Evolutionary conservation across 495 filamentous ascomycete species (phyloP).

Genomic region (Friedmanniomyces endolithicus): DNA sequence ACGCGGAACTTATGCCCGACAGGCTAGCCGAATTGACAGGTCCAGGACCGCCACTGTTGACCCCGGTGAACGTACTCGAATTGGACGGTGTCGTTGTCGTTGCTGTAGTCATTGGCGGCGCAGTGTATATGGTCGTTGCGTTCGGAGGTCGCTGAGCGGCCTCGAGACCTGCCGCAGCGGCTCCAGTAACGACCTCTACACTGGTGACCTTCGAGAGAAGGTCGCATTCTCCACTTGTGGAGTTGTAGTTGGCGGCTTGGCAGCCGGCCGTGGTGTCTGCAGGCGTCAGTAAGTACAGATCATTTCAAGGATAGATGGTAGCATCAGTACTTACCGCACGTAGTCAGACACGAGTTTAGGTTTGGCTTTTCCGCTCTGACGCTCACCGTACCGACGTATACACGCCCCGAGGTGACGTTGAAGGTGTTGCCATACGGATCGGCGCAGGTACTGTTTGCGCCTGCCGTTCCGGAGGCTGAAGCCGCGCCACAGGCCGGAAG

Average conservation of each 20-base stretch:
- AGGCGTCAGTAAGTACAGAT: background rate
- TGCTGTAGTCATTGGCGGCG: slow-evolving; percentile 2
- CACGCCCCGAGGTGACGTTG: slow-evolving; percentile 5
- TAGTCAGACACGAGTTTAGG: slow-evolving; percentile 2
- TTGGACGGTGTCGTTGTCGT: background rate
- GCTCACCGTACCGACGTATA: slow-evolving; percentile 1
- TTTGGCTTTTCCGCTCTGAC: slow-evolving; percentile 3
- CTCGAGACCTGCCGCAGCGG: background rate
- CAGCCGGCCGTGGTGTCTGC: slow-evolving; percentile 1
- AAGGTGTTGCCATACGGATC: slow-evolving; percentile 14
- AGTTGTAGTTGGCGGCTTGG: slow-evolving; percentile 12
- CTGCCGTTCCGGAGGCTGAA: background rate
- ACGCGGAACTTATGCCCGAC: background rate
- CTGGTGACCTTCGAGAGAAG: slow-evolving; percentile 1
- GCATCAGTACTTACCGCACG: background rate
- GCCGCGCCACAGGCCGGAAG: slow-evolving; percentile 2
- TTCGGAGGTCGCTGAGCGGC: slow-evolving; percentile 8
- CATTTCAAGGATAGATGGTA: background rate
- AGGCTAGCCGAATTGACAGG: background rate
- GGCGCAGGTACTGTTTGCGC: background rate
- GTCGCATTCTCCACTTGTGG: slow-evolving; percentile 3
- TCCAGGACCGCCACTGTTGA: slow-evolving; percentile 3
- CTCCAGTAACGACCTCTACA: background rate
- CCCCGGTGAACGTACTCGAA: background rate
- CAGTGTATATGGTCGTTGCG: slow-evolving; percentile 5